These are phyloP conservation scores for Toxicodendron radicans DNA, from an alignment of 345 rosid genomes.

Conservation along the genomic window DNA sequence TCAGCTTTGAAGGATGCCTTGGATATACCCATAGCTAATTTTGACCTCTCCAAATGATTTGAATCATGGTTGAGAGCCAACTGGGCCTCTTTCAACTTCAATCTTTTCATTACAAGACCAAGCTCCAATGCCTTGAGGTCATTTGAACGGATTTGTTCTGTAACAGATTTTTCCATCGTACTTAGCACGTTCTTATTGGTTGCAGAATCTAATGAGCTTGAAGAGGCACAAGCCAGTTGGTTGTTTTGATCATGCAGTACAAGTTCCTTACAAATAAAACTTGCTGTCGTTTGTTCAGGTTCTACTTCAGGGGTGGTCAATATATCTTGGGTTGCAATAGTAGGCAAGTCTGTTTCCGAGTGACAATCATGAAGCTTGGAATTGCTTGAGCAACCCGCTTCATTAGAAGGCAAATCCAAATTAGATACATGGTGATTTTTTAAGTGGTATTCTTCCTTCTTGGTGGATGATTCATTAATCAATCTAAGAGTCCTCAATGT, in stretches of 20 bases:
- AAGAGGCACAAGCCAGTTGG: slow-evolving; percentile 38
- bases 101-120: slow-evolving; percentile 44
- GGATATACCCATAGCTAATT: slow-evolving; percentile 61
- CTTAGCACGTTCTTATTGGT: slow-evolving; percentile 28
- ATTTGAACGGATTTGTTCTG: slow-evolving; percentile 72
- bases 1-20: slow-evolving; percentile 71
- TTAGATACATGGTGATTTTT: slow-evolving; percentile 28
- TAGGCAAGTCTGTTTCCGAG: slow-evolving; percentile 35
- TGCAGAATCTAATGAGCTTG: slow-evolving; percentile 29
- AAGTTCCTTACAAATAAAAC: slow-evolving; percentile 31
- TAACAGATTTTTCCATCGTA: slow-evolving; percentile 48
- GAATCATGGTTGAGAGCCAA: slow-evolving; percentile 54
- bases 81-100: slow-evolving; percentile 53
- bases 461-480: slow-evolving; percentile 52
- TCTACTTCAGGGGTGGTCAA: slow-evolving; percentile 28
- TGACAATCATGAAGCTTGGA: slow-evolving; percentile 27
- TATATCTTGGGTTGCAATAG: slow-evolving; percentile 26
- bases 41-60: slow-evolving; percentile 59
- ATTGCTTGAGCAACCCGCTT: slow-evolving; percentile 15
- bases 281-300: not conserved
- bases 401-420: slow-evolving; percentile 20
- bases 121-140: slow-evolving; percentile 68
- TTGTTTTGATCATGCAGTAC: slow-evolving; percentile 31
- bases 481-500: slow-evolving; percentile 78
- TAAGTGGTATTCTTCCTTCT: slow-evolving; percentile 20